Evolutionary conservation across 805 yeast genomes (phyloP), one percentile per base, ranked within the genome.

Genomic region (Blastobotrys peoriensis): DNA sequence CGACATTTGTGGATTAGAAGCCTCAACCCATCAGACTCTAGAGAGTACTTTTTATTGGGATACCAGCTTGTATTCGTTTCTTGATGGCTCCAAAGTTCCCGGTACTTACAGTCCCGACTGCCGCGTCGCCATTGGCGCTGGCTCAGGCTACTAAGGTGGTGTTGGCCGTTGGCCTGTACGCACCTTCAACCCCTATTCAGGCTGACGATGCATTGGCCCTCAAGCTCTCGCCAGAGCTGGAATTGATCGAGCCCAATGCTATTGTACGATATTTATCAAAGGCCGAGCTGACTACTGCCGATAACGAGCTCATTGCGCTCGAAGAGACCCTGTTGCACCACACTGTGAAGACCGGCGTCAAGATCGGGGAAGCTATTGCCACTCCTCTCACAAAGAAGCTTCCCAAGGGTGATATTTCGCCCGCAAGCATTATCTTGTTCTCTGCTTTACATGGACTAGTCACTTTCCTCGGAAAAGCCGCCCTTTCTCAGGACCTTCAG

Each of bases 241-340:
- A 33, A 33, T 44, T 36, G 38, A 46, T 25, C 40, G 81, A 75
- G 57, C 66, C 78, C 28, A 76, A 76, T 54, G 75, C 81, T 22
- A 70, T 76, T 34, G 79, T 75, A 34, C 66, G 69, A 52, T 74
- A 64, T 51, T 61, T 75, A 47, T 52, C 66, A 21, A 41, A 38
- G 20, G n/a, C 49, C 33, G 47, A 49, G 13, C 30, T 41, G 4
- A 30, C 53, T 2, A 33, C 36, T 9, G 17, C 65, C 44, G 45
- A 58, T 4, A 55, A 50, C 18, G 43, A 48, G 3, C 54, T 65
- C 10, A 54, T 69, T 33, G 54, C 48, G 5, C 54, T 57, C 21
- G 81, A 75, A 50, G 77, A 74, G 56, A 30, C 58, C 5, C 49
- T 37, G 15, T 47, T 72, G 23, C 65, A 69, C 51, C 28, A 46